Evolutionary conservation across 2,329 filamentous ascomycete species (phyloP).

Genomic region (Cladorrhinum sp.): DNA sequence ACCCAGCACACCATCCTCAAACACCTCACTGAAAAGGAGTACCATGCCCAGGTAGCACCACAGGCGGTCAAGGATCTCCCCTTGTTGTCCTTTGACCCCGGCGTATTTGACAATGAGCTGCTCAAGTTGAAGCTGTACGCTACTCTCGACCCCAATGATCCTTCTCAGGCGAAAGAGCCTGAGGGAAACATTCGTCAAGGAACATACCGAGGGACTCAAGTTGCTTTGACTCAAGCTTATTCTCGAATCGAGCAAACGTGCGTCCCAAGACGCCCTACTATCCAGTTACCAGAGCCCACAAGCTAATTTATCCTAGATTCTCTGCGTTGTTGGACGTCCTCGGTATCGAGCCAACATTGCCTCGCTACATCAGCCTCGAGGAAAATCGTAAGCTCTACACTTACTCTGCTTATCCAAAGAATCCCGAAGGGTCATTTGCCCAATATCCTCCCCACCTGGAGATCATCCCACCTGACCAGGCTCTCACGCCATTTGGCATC

Average conservation of each 20-base stretch:
- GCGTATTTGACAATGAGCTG: conserved; percentile 34
- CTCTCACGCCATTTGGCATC: conserved; percentile 29
- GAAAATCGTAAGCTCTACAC: conserved; percentile 33
- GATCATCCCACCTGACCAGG: conserved; percentile 29
- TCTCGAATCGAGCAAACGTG: conserved; percentile 36
- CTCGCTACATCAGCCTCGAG: conserved; percentile 30
- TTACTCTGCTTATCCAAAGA: conserved; percentile 29
- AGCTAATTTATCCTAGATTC: conserved; percentile 26
- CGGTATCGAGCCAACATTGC: conserved; percentile 34
- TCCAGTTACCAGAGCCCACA: background rate
- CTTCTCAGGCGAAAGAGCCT: conserved; percentile 24
- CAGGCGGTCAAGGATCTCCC: conserved; percentile 28
- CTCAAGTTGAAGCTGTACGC: conserved; percentile 31
- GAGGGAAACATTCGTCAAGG: conserved; percentile 33
- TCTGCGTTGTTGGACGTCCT: conserved; percentile 36
- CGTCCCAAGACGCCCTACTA: conserved; percentile 4
- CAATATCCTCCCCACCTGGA: conserved; percentile 34
- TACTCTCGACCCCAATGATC: conserved; percentile 27
- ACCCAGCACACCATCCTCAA: conserved; percentile 28
- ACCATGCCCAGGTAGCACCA: conserved; percentile 20
- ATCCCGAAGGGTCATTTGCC: conserved; percentile 29
- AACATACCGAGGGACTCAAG: conserved; percentile 35
- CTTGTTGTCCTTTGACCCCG: conserved; percentile 35
- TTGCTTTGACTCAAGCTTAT: conserved; percentile 36
- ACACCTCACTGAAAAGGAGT: conserved; percentile 29